Conservation (phyloP, 805 yeast species). For the Lipomyces starkeyi region DNA sequence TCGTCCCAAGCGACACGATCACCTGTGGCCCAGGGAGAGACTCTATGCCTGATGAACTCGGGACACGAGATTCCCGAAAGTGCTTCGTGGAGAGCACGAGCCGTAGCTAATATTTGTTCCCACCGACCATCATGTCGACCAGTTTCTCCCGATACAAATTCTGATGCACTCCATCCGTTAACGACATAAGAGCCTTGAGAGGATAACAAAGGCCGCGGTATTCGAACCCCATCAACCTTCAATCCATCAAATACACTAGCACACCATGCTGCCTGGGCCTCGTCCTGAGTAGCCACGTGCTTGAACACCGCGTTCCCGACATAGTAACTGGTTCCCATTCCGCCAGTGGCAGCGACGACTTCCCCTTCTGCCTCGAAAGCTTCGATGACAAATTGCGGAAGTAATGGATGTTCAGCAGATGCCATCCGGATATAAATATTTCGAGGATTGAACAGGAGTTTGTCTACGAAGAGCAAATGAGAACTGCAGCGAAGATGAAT, state of each 20-base stretch:
- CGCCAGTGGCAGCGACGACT: background rate
- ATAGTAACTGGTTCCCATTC: constrained; percentile 5
- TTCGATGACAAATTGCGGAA: background rate
- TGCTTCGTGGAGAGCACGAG: constrained; percentile 6
- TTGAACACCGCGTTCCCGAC: constrained; percentile 6
- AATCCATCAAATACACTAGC: constrained; percentile 4
- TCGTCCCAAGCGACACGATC: constrained; percentile 9
- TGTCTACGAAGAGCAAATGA: too few relatives aligned
- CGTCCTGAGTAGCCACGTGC: constrained; percentile 1
- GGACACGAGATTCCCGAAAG: constrained; percentile 1
- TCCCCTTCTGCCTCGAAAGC: constrained; percentile 1
- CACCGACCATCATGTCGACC: constrained; percentile 1
- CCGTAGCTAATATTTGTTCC: background rate
- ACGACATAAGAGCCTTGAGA: background rate
- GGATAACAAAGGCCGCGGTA: constrained; percentile 4
- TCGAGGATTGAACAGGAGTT: too few relatives aligned
- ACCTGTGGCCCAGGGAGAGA: constrained; percentile 7
- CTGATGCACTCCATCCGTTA: constrained; percentile 2
- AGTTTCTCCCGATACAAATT: background rate
- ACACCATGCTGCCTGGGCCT: background rate
- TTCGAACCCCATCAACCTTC: constrained; percentile 6
- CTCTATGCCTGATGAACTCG: constrained; percentile 3
- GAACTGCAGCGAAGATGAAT: background rate
- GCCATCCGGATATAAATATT: too few relatives aligned
- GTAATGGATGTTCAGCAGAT: background rate